Base-by-base conservation (phyloP, 2,329 filamentous ascomycete species). In the Talaromyces atroroseus region DNA sequence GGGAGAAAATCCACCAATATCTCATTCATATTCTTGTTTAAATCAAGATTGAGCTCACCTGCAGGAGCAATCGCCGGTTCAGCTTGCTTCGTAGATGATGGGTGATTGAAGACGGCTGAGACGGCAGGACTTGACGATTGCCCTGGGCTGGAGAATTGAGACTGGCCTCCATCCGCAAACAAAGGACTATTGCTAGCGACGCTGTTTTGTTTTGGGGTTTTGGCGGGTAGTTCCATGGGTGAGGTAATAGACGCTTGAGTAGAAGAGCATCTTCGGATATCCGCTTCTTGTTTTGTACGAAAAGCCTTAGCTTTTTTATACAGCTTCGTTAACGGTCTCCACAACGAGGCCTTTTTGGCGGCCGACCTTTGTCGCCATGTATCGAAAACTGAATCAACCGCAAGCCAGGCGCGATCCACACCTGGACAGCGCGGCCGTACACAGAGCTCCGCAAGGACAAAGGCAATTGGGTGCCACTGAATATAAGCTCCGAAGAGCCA, bases 401-500 rank as follows among this genome's bases (percentile, higher is more conserved):
- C 81, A 23, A 71, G 67, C 83, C 83, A 86, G 3, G 83, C 83
- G 24, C 82, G 76, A 52, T 86, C 82, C 0, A 84, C 82, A 0
- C 80, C 69, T 21, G 80, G 78, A 23, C 82, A 82, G 29, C 74
- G 76, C 5, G 80, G 81, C 23, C 81, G 78, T 14, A 80, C 74
- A 61, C 82, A 84, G 0, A 86, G 72, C 61, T 86, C 82, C 1
- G 80, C 80, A 7, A 86, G 72, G 3, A 85, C 75, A 63, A 84
- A 85, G 0, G 82, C 82, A 38, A 86, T 75, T 2, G 82, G 80
- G 64, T 85, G 82, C 83, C 83, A 87, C 64, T 86, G 84, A 62
- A 84, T 80, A 57, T 86, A 84, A 1, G 82, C 85, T 21, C 76
- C 74, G 72, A 85, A 85, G 0, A 86, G 74, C 84, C 84, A 87